Evolutionary conservation across 768 basidiomycete species (phyloP), one percentile per base, ranked within the genome.

Genomic region (Podaxis mareebaensis): DNA sequence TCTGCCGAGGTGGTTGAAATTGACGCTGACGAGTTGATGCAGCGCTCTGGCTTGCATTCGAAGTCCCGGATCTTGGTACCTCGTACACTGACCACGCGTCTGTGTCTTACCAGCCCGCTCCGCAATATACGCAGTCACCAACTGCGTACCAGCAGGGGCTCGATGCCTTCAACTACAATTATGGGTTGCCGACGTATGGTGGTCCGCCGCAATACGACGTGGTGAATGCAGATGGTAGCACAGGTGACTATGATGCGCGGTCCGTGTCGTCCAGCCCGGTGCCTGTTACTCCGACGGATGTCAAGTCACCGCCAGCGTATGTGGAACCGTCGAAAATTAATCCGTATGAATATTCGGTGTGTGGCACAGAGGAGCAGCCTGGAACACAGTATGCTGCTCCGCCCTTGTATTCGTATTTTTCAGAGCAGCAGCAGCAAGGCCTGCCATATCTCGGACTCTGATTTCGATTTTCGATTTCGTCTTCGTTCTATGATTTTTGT

Each of bases 291-390:
- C 53, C 61, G 30, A 15, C 42, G 44, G 61, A 62, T 17, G 33
- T 46, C 12, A 48, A 62, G 42, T 42, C 33, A 7, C 44, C 53
- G 24, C 33, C 54, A 3, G 46, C 48, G 36, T 57, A 39, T 30
- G 52, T 56, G 12, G 61, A 63, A 46, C 54, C 61, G n/a, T 38
- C 46, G 10, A 51, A 57, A 22, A 30, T 63, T 28, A 55, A 62
- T 44, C 8, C 61, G 53, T 55, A 48, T 55, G 61, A 55, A 24
- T 62, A 36, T 55, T 56, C 61, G 44, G 20, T 53, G 17, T 53
- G 26, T 20, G 60, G 42, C n/a, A 17, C 49, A 36, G 52, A 61
- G 38, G 17, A 57, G 38, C 54, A 26, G 38, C 39, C 17, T 3
- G n/a, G 44, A 46, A 17, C n/a, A 20, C 54, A 36, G 36, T 53